phyloP scores from a whole-genome alignment of 2,329 filamentous ascomycete genomes.

The Neurospora crassa region DNA sequence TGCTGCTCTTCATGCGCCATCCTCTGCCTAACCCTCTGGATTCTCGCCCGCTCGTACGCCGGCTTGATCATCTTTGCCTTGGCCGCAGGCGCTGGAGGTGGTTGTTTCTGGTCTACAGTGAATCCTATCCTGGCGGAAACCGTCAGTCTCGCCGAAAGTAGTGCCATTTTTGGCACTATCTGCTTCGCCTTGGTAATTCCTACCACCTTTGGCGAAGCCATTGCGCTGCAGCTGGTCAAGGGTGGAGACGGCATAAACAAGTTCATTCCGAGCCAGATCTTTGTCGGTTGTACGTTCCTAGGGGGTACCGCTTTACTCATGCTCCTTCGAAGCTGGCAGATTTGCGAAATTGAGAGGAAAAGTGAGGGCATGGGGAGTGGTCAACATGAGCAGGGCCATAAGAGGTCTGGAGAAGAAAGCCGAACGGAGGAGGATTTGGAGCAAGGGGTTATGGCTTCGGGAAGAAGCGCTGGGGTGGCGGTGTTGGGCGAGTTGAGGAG shows the following conservation, averaged over 20 bases:
- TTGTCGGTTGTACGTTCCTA: conserved; percentile 53
- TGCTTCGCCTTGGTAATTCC: conserved; percentile 49
- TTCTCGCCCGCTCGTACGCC: conserved; percentile 46
- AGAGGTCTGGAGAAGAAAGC: not conserved
- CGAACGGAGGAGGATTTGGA: not conserved
- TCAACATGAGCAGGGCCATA: not conserved
- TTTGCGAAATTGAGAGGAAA: conserved; percentile 20
- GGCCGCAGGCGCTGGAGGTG: conserved; percentile 46
- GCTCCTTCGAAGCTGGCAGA: conserved; percentile 51
- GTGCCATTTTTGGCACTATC: conserved; percentile 45
- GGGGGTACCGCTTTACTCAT: conserved; percentile 42
- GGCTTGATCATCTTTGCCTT: conserved; percentile 50
- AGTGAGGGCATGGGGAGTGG: not conserved
- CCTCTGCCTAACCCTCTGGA: conserved; percentile 53
- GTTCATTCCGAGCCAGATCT: conserved; percentile 50
- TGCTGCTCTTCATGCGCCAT: conserved; percentile 47
- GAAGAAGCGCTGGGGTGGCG: not conserved
- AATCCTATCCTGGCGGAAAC: conserved; percentile 52
- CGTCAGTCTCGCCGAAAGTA: conserved; percentile 47
- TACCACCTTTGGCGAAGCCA: conserved; percentile 38
- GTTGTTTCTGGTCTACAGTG: conserved; percentile 50
- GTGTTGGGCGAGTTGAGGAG: not conserved
- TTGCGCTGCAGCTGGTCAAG: conserved; percentile 39
- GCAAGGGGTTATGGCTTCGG: not conserved
- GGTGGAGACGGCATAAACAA: conserved; percentile 28